Base-by-base conservation (phyloP, 176 grass and related monocot genomes). In the Oryza brachyantha region DNA sequence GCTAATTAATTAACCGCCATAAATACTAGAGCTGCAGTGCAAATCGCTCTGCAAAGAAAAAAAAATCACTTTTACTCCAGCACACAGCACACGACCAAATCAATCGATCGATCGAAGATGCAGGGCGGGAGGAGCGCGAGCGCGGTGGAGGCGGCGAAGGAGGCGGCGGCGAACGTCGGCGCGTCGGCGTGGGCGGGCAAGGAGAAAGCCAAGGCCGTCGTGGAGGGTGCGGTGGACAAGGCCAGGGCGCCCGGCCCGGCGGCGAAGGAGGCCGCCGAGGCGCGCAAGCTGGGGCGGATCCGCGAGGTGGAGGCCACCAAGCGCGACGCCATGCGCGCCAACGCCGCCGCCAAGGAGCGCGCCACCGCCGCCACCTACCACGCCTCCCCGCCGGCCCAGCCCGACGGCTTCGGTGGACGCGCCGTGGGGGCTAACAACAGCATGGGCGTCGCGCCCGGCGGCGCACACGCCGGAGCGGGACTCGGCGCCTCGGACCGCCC, bases 191-290 rank as follows among this genome's bases (percentile, higher is more conserved):
- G 61, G 88, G 73, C 88, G 3, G 48, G 83, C 8, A 82, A 78
- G 83, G 88, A 90, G 88, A 90, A 90, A 73, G 26, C 67, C 50
- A 73, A 74, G 38, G 88, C 79, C n/a, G 78, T 85, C 25, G 66
- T 82, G 24, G 45, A 86, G 72, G 87, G 32, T 50, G 73, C 29
- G 73, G 50, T 29, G 48, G 68, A 80, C n/a, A 89, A 89, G 87
- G 29, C 17, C 12, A 60, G 40, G 38, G n/a, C n/a, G n/a, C n/a
- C n/a, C n/a, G 83, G 19, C 48, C 7, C 37, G 82, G 81, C 45
- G 83, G 78, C 75, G 35, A 82, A 78, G 66, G 78, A 50, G 1
- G 38, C 46, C 17, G 73, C 83, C 5, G 83, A 85, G 36, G 74
- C 60, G 25, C 55, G 45, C 60, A 78, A 67, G 80, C 28, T 61